Evolutionary conservation across 768 basidiomycete species (phyloP).

Genomic region (Lentinula boryana): DNA sequence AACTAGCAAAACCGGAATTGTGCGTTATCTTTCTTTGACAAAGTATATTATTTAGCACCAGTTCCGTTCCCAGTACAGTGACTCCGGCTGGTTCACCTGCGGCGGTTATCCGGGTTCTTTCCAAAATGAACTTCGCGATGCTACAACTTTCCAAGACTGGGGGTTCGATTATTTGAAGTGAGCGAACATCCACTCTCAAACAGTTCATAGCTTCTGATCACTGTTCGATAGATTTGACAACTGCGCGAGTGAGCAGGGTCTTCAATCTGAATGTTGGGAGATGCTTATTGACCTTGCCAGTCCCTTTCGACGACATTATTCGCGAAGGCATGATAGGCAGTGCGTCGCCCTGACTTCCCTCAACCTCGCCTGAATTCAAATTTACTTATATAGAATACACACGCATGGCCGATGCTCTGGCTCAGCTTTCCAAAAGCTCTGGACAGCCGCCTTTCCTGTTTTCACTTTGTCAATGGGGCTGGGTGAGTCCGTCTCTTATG

Average conservation of each 20-base stretch:
- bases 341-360: constrained; percentile 20
- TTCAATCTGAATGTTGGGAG: not conserved
- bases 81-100: constrained; percentile 67
- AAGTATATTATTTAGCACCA: not conserved
- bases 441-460: constrained; percentile 45
- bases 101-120: constrained; percentile 60
- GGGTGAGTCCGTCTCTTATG: constrained; percentile 29
- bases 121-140: constrained; percentile 52
- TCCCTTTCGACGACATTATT: constrained; percentile 53
- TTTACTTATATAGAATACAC: constrained; percentile 37
- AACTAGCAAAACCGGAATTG: constrained; percentile 36
- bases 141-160: constrained; percentile 54
- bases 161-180: constrained; percentile 66
- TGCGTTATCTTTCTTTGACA: constrained; percentile 14
- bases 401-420: constrained; percentile 57
- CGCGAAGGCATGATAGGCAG: constrained; percentile 50
- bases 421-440: constrained; percentile 36
- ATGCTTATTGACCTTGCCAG: constrained; percentile 19
- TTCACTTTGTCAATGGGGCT: constrained; percentile 63
- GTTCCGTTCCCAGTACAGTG: constrained; percentile 37
- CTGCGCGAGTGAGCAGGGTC: constrained; percentile 36
- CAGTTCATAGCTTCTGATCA: not conserved
- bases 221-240: constrained; percentile 35
- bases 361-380: not conserved
- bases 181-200: constrained; percentile 8